phyloP scores from a whole-genome alignment of 495 filamentous ascomycete genomes.

The Peziza echinospora region DNA sequence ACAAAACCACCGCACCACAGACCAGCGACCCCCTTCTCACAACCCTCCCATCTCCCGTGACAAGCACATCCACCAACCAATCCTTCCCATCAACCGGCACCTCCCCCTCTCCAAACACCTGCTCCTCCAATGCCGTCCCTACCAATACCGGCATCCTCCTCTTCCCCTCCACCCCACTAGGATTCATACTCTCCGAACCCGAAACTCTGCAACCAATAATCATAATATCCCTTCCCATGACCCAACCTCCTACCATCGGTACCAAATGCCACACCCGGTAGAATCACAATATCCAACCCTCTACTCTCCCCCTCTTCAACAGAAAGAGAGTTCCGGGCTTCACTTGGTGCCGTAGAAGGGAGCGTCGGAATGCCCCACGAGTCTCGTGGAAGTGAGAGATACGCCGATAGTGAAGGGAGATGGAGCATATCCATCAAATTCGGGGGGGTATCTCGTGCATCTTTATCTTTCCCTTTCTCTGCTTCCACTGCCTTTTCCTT shows the following conservation, averaged over 20 bases:
- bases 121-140: conserved; percentile 73
- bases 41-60: conserved; percentile 32
- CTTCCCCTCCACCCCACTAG: conserved; percentile 23
- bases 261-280: conserved; percentile 92
- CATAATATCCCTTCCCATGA: conserved; percentile 95
- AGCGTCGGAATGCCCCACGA: conserved; percentile 84
- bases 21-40: conserved; percentile 12
- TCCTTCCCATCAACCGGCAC: conserved; percentile 48
- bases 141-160: conserved; percentile 38
- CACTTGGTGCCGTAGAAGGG: conserved; percentile 33
- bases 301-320: conserved; percentile 27
- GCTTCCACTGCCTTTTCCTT: too few species aligned
- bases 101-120: conserved; percentile 39
- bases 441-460: conserved; percentile 10
- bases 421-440: conserved; percentile 73
- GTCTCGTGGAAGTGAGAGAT: conserved; percentile 50
- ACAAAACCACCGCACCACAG: not conserved
- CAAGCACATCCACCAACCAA: conserved; percentile 43
- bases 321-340: conserved; percentile 49
- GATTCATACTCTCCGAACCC: conserved; percentile 44
- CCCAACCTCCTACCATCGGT: conserved; percentile 51
- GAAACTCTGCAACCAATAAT: conserved; percentile 68
- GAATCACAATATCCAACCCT: conserved; percentile 65
- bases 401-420: conserved; percentile 49
- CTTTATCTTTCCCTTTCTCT: too few species aligned